phyloP scores from a whole-genome alignment of 1,139 yeast species.

The Yamadazyma conglobata region DNA sequence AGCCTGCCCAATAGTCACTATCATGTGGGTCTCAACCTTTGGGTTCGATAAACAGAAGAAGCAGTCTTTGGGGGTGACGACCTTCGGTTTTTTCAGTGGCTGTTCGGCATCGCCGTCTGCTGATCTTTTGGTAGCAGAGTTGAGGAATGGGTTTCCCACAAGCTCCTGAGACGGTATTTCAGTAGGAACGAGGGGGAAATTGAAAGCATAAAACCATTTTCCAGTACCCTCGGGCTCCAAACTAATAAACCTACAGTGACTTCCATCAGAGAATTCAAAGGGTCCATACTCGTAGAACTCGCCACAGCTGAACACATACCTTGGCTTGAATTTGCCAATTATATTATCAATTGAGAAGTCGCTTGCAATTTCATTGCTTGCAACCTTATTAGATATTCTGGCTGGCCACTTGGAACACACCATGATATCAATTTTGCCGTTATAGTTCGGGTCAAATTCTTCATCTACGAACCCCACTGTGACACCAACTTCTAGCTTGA shows the following conservation, averaged over 20 bases:
- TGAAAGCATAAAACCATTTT: constrained; percentile 77
- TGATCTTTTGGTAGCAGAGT: constrained; percentile 15
- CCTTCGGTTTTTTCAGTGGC: constrained; percentile 26
- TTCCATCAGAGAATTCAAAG: constrained; percentile 48
- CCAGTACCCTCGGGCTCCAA: constrained; percentile 55
- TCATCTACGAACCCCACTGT: constrained; percentile 46
- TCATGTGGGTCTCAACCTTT: constrained; percentile 73
- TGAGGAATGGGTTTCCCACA: constrained; percentile 11
- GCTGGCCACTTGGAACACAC: constrained; percentile 62
- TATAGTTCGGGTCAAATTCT: constrained; percentile 15
- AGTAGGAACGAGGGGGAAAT: constrained; percentile 22
- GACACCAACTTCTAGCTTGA: constrained; percentile 42
- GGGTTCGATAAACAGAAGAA: constrained; percentile 86
- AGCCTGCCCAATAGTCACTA: constrained; percentile 66
- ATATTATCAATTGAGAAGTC: constrained; percentile 43
- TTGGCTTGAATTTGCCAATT: constrained; percentile 46
- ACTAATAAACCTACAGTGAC: constrained; percentile 59
- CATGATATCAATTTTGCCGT: constrained; percentile 47
- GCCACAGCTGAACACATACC: constrained; percentile 62
- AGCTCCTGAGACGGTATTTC: constrained; percentile 9
- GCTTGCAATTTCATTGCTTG: constrained; percentile 16
- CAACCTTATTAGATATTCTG: constrained; percentile 30
- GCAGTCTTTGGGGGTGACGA: constrained; percentile 60
- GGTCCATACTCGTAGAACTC: constrained; percentile 56
- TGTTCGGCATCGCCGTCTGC: background rate